These are phyloP conservation scores for Datura wrightii DNA, from an alignment of 257 asterid species.

Conservation along the genomic window DNA sequence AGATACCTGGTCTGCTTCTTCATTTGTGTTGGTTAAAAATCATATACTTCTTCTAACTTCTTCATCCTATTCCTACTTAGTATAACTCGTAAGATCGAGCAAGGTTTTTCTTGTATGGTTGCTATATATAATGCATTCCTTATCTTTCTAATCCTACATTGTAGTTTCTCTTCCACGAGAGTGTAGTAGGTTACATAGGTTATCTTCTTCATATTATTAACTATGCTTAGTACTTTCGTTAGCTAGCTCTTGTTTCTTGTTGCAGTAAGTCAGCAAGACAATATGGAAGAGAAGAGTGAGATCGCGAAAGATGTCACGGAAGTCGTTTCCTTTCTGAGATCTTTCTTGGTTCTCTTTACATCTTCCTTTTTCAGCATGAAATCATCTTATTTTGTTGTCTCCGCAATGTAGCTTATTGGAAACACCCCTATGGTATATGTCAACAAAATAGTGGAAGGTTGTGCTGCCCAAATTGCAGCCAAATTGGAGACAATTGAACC, in stretches of 20 bases:
- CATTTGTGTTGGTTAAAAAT: neutral
- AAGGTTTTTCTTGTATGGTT: neutral
- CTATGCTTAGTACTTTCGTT: neutral
- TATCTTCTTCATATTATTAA: neutral
- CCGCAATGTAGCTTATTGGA: slow-evolving; percentile 42
- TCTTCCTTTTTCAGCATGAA: neutral
- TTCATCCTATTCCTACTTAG: neutral
- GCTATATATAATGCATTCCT: neutral
- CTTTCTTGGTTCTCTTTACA: neutral
- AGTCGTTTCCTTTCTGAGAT: slow-evolving; percentile 30
- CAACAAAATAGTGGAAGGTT: slow-evolving; percentile 49
- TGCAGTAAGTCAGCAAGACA: slow-evolving; percentile 34
- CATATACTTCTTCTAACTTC: neutral
- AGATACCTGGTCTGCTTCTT: neutral
- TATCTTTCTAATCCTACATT: neutral
- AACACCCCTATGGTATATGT: slow-evolving; percentile 56
- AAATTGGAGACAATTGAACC: slow-evolving; percentile 58
- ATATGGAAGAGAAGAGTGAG: slow-evolving; percentile 42
- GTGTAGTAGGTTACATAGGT: neutral
- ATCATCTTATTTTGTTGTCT: neutral
- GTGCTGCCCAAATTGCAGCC: slow-evolving; percentile 51
- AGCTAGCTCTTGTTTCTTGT: slow-evolving; percentile 18
- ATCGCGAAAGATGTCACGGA: slow-evolving; percentile 50
- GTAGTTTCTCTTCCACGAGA: neutral
- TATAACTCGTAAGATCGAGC: neutral